Conservation (phyloP, 495 filamentous ascomycete genomes). For the Penicillium maclennaniae region DNA sequence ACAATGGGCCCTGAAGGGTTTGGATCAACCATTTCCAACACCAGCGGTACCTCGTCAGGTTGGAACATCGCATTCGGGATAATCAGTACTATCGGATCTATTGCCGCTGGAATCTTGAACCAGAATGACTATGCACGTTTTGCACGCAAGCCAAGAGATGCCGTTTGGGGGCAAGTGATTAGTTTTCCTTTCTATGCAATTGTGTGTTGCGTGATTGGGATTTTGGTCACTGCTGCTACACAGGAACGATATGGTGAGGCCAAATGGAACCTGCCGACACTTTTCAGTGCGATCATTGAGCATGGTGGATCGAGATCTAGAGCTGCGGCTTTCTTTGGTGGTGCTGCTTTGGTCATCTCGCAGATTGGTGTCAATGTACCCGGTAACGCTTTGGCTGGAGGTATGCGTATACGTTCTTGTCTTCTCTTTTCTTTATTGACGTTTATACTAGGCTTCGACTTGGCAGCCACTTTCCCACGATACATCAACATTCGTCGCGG, state of each 20-base stretch:
- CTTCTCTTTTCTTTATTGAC: neutral
- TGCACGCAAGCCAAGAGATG: constrained; percentile 17
- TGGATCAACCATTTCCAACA: neutral
- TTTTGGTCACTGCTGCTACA: constrained; percentile 35
- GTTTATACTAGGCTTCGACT: constrained; percentile 22
- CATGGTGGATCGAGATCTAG: constrained; percentile 24
- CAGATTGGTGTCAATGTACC: constrained; percentile 34
- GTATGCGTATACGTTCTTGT: constrained; percentile 13
- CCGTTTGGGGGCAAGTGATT: constrained; percentile 11
- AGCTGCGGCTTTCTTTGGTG: constrained; percentile 44
- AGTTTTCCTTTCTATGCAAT: neutral
- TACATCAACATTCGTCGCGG: constrained; percentile 51
- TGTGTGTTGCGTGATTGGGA: constrained; percentile 30
- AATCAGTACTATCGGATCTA: constrained; percentile 15
- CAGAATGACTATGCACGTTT: constrained; percentile 26
- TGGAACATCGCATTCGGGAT: constrained; percentile 20
- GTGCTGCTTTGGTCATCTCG: constrained; percentile 32
- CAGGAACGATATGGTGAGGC: constrained; percentile 31
- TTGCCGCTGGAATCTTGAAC: constrained; percentile 22
- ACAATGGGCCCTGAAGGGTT: neutral
- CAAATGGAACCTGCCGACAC: constrained; percentile 39
- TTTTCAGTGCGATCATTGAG: constrained; percentile 33
- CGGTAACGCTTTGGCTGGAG: constrained; percentile 35
- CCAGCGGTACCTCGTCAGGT: neutral
- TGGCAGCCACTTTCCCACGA: constrained; percentile 41